Evolutionary conservation across 2,329 filamentous ascomycete species (phyloP).

Genomic region (Aspergillus sp.): DNA sequence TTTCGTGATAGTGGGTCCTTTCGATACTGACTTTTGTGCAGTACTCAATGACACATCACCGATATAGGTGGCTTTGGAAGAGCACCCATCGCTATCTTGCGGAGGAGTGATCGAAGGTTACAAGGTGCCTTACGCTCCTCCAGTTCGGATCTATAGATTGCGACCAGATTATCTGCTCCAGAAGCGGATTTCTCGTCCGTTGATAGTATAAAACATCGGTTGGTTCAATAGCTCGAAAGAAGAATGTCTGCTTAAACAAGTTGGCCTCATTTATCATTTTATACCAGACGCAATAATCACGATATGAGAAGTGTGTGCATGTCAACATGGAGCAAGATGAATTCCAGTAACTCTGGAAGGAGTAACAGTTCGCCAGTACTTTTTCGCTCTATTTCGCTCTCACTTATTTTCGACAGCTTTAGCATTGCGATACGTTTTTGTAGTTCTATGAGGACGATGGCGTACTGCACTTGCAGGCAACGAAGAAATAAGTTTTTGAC

Average conservation of each 20-base stretch:
- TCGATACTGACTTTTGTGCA: too few relatives aligned
- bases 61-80: too few relatives aligned
- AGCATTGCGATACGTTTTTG: too few relatives aligned
- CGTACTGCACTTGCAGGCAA: too few relatives aligned
- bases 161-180: neutral
- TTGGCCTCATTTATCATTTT: neutral
- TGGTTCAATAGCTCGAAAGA: conserved; percentile 8
- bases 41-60: too few relatives aligned
- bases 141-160: neutral
- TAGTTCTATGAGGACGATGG: too few relatives aligned
- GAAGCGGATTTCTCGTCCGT: neutral
- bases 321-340: conserved; percentile 1
- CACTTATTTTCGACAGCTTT: too few relatives aligned
- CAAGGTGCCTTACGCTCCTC: neutral
- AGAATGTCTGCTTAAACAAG: neutral
- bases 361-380: neutral
- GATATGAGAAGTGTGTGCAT: conserved; percentile 1
- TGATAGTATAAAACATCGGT: too few relatives aligned
- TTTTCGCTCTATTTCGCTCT: neutral
- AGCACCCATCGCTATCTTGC: too few relatives aligned
- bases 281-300: conserved; percentile 3
- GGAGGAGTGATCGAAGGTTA: too few relatives aligned
- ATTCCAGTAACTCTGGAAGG: conserved; percentile 3
- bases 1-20: too few relatives aligned
- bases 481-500: too few relatives aligned